phyloP scores from a whole-genome alignment of 1,284 basidiomycete species.

The Austroboletus novae-zelandiae region DNA sequence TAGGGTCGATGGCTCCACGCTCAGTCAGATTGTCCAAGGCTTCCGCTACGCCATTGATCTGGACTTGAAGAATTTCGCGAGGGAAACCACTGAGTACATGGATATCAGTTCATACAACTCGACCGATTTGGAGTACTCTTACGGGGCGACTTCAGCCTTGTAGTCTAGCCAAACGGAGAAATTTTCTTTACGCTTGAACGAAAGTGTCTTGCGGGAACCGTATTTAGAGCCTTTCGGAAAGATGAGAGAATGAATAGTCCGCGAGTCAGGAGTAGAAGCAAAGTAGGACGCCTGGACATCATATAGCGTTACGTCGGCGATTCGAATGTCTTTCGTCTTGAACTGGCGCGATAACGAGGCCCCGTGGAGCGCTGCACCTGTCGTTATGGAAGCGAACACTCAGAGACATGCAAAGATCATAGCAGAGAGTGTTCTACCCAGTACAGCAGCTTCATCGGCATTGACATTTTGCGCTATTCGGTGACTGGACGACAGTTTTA shows the following conservation, averaged over 20 bases:
- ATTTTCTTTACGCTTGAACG: slow-evolving; percentile 76
- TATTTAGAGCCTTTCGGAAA: slow-evolving; percentile 75
- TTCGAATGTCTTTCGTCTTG: slow-evolving; percentile 92
- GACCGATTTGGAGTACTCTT: slow-evolving; percentile 27
- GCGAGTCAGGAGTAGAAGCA: slow-evolving; percentile 56
- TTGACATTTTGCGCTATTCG: slow-evolving; percentile 95
- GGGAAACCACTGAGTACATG: slow-evolving; percentile 54
- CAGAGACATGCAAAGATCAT: neutral
- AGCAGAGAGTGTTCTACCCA: slow-evolving; percentile 47
- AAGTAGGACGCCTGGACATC: slow-evolving; percentile 78
- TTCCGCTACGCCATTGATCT: slow-evolving; percentile 65
- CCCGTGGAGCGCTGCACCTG: slow-evolving; percentile 86
- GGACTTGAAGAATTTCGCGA: slow-evolving; percentile 64
- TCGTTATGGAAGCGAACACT: slow-evolving; percentile 3
- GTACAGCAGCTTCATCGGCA: slow-evolving; percentile 93
- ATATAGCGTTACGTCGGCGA: slow-evolving; percentile 70
- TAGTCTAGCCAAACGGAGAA: slow-evolving; percentile 75
- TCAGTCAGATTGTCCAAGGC: slow-evolving; percentile 76
- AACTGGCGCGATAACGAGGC: slow-evolving; percentile 89
- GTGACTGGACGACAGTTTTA: slow-evolving; percentile 41
- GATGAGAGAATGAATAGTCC: slow-evolving; percentile 69
- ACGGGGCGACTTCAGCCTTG: slow-evolving; percentile 58
- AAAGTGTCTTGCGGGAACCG: slow-evolving; percentile 80
- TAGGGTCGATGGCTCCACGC: slow-evolving; percentile 64
- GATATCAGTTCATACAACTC: slow-evolving; percentile 2